phyloP scores from a whole-genome alignment of 495 filamentous ascomycete genomes.

The Aspergillus egyptiacus region DNA sequence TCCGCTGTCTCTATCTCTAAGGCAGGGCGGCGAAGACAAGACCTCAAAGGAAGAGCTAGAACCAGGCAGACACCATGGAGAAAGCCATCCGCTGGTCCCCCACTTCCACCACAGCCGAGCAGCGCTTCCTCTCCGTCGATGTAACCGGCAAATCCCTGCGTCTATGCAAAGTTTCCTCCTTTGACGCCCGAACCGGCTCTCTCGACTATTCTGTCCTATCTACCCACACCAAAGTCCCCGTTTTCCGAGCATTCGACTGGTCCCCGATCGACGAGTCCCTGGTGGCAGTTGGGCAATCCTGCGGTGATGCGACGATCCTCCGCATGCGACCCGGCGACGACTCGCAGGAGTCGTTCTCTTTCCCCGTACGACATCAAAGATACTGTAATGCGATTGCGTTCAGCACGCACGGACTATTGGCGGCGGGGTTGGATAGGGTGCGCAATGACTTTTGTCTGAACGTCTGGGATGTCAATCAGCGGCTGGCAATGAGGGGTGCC shows the following conservation, averaged over 20 bases:
- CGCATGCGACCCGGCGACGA: slow-evolving; percentile 55
- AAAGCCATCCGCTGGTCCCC: slow-evolving; percentile 85
- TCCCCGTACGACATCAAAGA: slow-evolving; percentile 77
- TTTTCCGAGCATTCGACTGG: slow-evolving; percentile 92
- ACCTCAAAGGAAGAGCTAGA: no score
- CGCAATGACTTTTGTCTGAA: slow-evolving; percentile 90
- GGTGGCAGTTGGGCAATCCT: slow-evolving; percentile 77
- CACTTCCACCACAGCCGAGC: slow-evolving; percentile 56
- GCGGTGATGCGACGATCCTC: slow-evolving; percentile 77
- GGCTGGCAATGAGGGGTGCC: slow-evolving; percentile 40
- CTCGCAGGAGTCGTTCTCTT: slow-evolving; percentile 57
- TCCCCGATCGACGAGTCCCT: slow-evolving; percentile 71
- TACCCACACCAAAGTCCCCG: slow-evolving; percentile 74
- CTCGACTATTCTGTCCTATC: slow-evolving; percentile 64
- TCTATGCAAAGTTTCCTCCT: slow-evolving; percentile 64
- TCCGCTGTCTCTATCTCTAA: no score
- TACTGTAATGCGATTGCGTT: slow-evolving; percentile 91
- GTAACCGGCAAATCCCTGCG: slow-evolving; percentile 71
- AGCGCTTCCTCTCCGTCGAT: slow-evolving; percentile 80
- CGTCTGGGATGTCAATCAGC: slow-evolving; percentile 82
- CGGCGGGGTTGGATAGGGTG: slow-evolving; percentile 83
- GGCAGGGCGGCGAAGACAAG: no score
- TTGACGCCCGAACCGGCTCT: slow-evolving; percentile 42
- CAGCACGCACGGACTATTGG: slow-evolving; percentile 69
- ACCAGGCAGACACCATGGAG: no score